Evolutionary conservation across 108 stramenopile species (phyloP).

Genomic region (Cyclotella sp.): DNA sequence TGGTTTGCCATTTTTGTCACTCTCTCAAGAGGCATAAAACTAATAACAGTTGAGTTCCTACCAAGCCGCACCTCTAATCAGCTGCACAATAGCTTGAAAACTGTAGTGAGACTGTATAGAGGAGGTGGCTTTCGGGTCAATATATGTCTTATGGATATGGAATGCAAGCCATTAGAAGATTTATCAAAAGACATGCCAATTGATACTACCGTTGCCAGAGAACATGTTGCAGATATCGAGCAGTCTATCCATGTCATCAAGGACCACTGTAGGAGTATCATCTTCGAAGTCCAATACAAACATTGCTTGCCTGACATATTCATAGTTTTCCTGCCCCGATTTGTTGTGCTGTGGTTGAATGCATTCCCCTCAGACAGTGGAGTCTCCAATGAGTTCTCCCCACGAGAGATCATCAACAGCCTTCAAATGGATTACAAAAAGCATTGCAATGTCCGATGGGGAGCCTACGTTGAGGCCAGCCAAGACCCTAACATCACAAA

Average conservation of each 20-base stretch:
- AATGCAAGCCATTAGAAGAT: neutral
- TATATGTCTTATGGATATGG: neutral
- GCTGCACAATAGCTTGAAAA: neutral
- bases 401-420: neutral
- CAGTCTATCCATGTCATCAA: neutral
- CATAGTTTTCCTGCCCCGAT: neutral
- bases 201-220: neutral
- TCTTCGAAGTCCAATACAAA: neutral
- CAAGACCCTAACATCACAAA: too few relatives aligned
- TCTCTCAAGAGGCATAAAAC: neutral
- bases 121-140: neutral
- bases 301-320: neutral
- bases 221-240: neutral
- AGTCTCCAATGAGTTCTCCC: neutral
- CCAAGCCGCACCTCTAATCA: neutral
- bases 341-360: neutral
- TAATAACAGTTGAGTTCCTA: too few relatives aligned
- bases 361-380: neutral
- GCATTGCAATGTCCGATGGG: neutral
- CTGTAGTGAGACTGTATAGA: neutral
- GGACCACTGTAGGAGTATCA: neutral
- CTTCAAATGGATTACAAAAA: neutral
- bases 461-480: too few relatives aligned
- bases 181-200: neutral
- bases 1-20: too few relatives aligned